Evolutionary conservation across 1,284 basidiomycete species (phyloP), one percentile per base, ranked within the genome.

Genomic region (Wolfiporia cocos): DNA sequence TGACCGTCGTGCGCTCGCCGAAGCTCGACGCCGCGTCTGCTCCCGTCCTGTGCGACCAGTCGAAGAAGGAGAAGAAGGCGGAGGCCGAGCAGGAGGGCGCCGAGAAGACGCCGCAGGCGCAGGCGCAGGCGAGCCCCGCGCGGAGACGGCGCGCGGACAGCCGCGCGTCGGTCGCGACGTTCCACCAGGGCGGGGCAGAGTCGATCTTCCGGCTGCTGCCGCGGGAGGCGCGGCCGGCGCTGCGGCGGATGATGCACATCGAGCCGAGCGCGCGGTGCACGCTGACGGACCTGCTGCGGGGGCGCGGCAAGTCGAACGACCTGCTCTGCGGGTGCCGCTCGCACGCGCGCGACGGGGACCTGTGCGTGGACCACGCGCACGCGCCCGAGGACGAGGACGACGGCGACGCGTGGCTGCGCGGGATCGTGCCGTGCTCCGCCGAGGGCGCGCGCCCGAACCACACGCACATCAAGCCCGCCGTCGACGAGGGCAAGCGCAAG

Each of bases 171-270:
- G 73, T 86, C 49, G 67, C 74, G 42, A 91, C 92, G n/a, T 86
- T 82, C 74, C 74, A 86, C 61, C 48, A 56, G 4, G 89, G 86
- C 32, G 89, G 90, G 6, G 86, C 91, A n/a, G 95, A 99, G 64
- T 93, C 90, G 23, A 96, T 99, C 59, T 99, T 99, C 76, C 81
- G 93, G n/a, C 73, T 99, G 5, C 72, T 99, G 17, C 95, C 95
- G 4, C 85, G 95, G 46, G 95, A 98, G 67, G 85, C 90, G 14
- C 79, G 93, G 32, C 74, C 82, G 12, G 92, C 90, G 9, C 73
- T 99, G 42, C 86, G 92, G 47, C 80, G 94, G 41, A 99, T 99
- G 96, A 74, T 99, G 55, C 86, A 83, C 48, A 79, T 98, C 42
- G 93, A 98, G 61, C 91, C 94, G 1, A 70, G 75, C 7, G 79